These are phyloP conservation scores for Tarenaya hassleriana DNA, from an alignment of 345 rosid species.

Conservation along the genomic window DNA sequence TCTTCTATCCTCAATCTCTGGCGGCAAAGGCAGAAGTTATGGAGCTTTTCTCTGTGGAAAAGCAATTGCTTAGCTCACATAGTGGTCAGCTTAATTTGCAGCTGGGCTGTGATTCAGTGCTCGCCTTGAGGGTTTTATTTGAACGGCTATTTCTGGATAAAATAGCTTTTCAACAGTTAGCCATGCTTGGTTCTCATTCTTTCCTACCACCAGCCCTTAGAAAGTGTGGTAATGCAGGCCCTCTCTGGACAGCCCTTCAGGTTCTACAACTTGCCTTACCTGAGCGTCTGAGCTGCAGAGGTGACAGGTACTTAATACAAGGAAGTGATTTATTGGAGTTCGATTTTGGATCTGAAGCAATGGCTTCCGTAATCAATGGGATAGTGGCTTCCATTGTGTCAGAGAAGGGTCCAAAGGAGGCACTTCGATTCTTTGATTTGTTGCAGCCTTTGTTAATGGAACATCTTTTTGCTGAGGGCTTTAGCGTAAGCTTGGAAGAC, in stretches of 20 bases:
- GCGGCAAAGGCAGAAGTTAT: constrained; percentile 90
- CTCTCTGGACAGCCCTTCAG: constrained; percentile 69
- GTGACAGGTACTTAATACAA: constrained; percentile 47
- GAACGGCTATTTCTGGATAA: constrained; percentile 42
- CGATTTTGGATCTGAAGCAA: constrained; percentile 41
- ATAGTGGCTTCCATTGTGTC: constrained; percentile 53
- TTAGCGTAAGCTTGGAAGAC: constrained; percentile 63
- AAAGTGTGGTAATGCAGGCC: constrained; percentile 39
- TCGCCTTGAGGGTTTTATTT: constrained; percentile 63
- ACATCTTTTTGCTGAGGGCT: constrained; percentile 53
- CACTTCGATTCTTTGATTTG: constrained; percentile 56
- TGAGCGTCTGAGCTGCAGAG: constrained; percentile 44
- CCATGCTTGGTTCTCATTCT: constrained; percentile 55
- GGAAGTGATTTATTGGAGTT: constrained; percentile 49
- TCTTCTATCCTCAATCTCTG: constrained; percentile 88
- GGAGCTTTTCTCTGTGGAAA: constrained; percentile 89
- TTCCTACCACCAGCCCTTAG: constrained; percentile 65
- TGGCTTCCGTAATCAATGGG: constrained; percentile 47
- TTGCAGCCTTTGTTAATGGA: constrained; percentile 91
- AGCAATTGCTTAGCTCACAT: constrained; percentile 91
- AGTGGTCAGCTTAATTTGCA: constrained; percentile 75
- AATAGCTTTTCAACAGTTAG: constrained; percentile 59
- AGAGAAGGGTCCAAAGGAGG: constrained; percentile 71
- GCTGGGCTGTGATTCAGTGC: constrained; percentile 59
- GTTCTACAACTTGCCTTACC: constrained; percentile 73